Evolutionary conservation across 2,329 filamentous ascomycete genomes (phyloP).

Genomic region (Fusarium armeniacum): DNA sequence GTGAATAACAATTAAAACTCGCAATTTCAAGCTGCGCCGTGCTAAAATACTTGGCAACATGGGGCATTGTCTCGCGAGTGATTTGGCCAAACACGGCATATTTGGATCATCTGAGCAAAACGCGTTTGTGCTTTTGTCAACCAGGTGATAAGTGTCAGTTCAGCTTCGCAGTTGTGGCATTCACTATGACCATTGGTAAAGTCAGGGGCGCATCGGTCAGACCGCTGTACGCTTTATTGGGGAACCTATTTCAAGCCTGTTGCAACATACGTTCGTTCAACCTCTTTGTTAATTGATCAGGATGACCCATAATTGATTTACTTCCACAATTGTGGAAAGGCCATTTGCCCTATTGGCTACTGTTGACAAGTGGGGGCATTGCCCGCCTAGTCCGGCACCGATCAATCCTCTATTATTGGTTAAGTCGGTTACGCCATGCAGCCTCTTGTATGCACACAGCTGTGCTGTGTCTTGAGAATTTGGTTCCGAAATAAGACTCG

Average conservation of each 20-base stretch:
- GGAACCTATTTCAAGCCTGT: no score
- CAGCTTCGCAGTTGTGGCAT: slow-evolving; percentile 1
- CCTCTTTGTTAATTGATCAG: neutral
- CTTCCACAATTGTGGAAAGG: neutral
- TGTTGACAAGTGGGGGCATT: no score
- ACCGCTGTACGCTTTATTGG: slow-evolving; percentile 1
- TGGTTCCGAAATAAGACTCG: neutral
- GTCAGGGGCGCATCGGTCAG: neutral
- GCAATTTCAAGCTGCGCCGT: neutral
- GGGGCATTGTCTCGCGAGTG: neutral
- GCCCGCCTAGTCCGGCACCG: neutral
- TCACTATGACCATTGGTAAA: neutral
- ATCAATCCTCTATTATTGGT: neutral
- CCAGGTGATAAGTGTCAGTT: neutral
- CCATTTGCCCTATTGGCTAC: neutral
- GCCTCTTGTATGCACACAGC: neutral
- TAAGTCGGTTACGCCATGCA: neutral
- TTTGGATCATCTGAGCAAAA: neutral
- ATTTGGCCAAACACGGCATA: neutral
- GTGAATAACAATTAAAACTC: neutral
- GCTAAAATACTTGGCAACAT: neutral
- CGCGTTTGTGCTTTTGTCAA: neutral
- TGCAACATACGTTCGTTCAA: no score
- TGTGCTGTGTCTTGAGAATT: neutral
- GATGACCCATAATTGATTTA: neutral